Base-by-base conservation (phyloP, 176 grass and related monocot genomes). In the Paspalum vaginatum region DNA sequence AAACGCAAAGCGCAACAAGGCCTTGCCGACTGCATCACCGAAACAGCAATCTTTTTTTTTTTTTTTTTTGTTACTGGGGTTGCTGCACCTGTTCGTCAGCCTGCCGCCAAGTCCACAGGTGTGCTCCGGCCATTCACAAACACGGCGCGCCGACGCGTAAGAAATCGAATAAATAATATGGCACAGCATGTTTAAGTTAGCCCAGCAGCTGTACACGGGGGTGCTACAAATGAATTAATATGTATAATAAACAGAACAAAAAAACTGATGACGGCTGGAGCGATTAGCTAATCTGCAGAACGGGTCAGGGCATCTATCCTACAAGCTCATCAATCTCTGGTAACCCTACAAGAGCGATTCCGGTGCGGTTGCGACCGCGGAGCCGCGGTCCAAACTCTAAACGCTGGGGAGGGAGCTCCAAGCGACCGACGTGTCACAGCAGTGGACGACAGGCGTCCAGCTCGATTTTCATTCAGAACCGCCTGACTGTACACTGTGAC, bases 221-320 rank as follows among this genome's bases (percentile, higher is more conserved):
- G 64, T 18, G 68, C 68, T 82, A 74, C 79, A 45, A 86, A 90
- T 68, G 67, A 90, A 90, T 82, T 78, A 78, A 78, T 81, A 82
- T 72, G 65, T 82, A 72, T 71, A 56, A 89, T 69, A 89, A 75
- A 61, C 73, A 72, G 6, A 50, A 65, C 20, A 8, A 79, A 79
- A 86, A 52, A 78, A 89, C 4, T 11, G 43, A 42, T 14, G 59
- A 58, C 39, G 41, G 78, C 27, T 43, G 4, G 49, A 49, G 20
- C 22, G 50, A 62, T 74, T 67, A 78, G 73, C 26, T 5, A 45
- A 81, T 75, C 61, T 32, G 84, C 77, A 68, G 42, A 81, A 51
- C 13, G 40, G 77, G 48, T 80, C 76, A 86, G 84, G 43, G 9
- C 60, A 15, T 50, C 68, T 70, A 83, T 61, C 37, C 87, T 82